Base-by-base conservation (phyloP, 352 stramenopile species). In the Peronospora destructor region DNA sequence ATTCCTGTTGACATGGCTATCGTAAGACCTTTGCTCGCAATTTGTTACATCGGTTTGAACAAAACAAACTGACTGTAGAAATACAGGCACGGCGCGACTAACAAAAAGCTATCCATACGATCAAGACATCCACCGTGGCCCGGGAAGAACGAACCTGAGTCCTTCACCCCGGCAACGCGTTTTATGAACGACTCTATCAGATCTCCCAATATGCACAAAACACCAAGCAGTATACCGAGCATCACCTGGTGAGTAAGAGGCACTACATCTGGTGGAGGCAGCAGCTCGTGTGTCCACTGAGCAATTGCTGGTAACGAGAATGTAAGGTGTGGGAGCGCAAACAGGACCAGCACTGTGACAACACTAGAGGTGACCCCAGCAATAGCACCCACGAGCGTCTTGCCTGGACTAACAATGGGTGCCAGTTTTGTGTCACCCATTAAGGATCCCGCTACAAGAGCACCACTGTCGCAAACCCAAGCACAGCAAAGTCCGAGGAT, bases 71-170 rank as follows among this genome's bases (percentile, higher is more conserved):
- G 30, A 26, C 49, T 67, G 55, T 73, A 83, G 63, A 77, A 84
- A 48, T 77, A 81, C 43, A 90, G 62, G 28, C 53, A 74, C 7
- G 71, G 79, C 39, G 73, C 75, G 6, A 82, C 67, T 38, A 90
- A 76, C 14, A 90, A 62, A 19, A 90, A 75, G 59, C 76, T 87
- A 52, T 87, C 76, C 74, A 87, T 85, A 54, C 79, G 79, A 42
- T 90, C 79, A 29, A 90, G 79, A 49, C 72, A 85, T 13, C 79
- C 79, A 33, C 79, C 79, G 45, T 90, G 79, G 30, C 79, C 79
- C 2, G 79, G 79, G 40, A 90, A 87, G 45, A 90, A 74, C 25
- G 61, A 23, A 13, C 79, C 77, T 16, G 75, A 87, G 61, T 87
- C 77, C 52, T 85, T 90, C 9, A 85, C 66, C 33, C 71, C 59